Percentiles rank a stretch among this genome's conserved stretches.
These are phyloP conservation scores for Imleria badia DNA, from an alignment of 768 basidiomycete genomes.

Conservation along the genomic window DNA sequence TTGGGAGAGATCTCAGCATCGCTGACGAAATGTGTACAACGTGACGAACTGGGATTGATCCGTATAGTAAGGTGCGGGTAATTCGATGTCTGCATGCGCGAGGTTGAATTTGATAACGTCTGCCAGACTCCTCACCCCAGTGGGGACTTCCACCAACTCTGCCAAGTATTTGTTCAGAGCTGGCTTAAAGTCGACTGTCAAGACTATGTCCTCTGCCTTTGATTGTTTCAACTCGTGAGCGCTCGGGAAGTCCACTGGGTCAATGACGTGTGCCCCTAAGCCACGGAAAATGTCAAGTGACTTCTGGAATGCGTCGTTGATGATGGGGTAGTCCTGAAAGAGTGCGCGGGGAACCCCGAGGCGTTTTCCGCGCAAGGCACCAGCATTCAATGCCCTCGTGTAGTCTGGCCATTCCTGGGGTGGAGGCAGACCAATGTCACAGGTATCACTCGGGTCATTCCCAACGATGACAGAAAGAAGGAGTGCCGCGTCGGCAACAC, in stretches of 20 bases:
- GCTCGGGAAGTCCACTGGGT: slow-evolving; percentile 62
- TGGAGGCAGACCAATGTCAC: slow-evolving; percentile 38
- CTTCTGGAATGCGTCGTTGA: slow-evolving; percentile 38
- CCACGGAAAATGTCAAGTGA: slow-evolving; percentile 37
- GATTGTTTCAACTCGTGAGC: slow-evolving; percentile 46
- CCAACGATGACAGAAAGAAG: slow-evolving; percentile 43
- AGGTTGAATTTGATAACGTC: slow-evolving; percentile 60
- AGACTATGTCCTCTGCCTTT: slow-evolving; percentile 54
- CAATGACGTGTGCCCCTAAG: slow-evolving; percentile 50
- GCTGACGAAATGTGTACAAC: background rate
- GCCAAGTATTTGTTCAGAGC: slow-evolving; percentile 44
- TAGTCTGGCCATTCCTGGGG: slow-evolving; percentile 55
- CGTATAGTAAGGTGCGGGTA: slow-evolving; percentile 34
- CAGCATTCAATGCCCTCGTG: slow-evolving; percentile 46
- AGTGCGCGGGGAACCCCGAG: slow-evolving; percentile 45
- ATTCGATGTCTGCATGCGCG: slow-evolving; percentile 49
- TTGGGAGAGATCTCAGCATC: slow-evolving; percentile 8
- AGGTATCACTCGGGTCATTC: slow-evolving; percentile 40
- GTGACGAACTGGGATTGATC: slow-evolving; percentile 36
- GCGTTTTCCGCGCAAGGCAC: slow-evolving; percentile 45
- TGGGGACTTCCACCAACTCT: slow-evolving; percentile 51
- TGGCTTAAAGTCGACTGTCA: slow-evolving; percentile 60
- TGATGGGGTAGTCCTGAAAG: slow-evolving; percentile 19
- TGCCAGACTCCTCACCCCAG: slow-evolving; percentile 56
- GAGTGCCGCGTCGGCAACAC: slow-evolving; percentile 39